Conservation (phyloP, 352 stramenopile genomes). For the Pythium chondricola region DNA sequence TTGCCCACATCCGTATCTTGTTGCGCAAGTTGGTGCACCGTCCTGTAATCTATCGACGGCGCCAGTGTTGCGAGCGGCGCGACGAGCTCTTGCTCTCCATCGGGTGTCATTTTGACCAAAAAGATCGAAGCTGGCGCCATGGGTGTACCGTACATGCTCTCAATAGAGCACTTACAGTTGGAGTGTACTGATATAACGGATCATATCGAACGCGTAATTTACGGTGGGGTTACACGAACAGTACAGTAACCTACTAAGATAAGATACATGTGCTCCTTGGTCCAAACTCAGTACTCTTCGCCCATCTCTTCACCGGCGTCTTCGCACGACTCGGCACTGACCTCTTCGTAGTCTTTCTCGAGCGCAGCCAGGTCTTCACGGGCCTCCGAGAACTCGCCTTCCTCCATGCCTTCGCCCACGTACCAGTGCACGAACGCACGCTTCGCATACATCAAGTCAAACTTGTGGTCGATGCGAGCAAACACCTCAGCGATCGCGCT, state of each 20-base stretch:
- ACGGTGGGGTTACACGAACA: too few species aligned
- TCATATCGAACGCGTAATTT: too few species aligned
- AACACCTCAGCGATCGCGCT: constrained; percentile 97
- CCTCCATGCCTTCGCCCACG: constrained; percentile 99
- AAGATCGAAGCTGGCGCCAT: too few species aligned
- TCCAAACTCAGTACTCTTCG: constrained; percentile 88
- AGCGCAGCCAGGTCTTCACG: constrained; percentile 96
- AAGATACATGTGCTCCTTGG: too few species aligned
- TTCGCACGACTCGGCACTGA: constrained; percentile 96
- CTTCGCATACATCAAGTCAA: constrained; percentile 99
- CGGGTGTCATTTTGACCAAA: not conserved
- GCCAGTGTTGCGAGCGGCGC: constrained; percentile 8
- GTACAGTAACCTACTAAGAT: too few species aligned
- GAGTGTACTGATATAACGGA: too few species aligned
- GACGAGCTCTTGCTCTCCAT: not conserved
- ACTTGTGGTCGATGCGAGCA: constrained; percentile 97
- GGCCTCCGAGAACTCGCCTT: constrained; percentile 99
- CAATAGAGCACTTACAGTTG: too few species aligned
- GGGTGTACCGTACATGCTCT: too few species aligned
- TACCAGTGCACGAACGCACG: constrained; percentile 99
- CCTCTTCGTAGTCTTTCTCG: constrained; percentile 99
- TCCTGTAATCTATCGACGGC: not conserved
- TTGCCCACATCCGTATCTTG: not conserved
- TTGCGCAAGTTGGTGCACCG: not conserved
- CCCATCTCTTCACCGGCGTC: constrained; percentile 90